These are phyloP conservation scores for Chlamydomonas asymmetrica DNA, from an alignment of 139 green algal species.

Conservation along the genomic window DNA sequence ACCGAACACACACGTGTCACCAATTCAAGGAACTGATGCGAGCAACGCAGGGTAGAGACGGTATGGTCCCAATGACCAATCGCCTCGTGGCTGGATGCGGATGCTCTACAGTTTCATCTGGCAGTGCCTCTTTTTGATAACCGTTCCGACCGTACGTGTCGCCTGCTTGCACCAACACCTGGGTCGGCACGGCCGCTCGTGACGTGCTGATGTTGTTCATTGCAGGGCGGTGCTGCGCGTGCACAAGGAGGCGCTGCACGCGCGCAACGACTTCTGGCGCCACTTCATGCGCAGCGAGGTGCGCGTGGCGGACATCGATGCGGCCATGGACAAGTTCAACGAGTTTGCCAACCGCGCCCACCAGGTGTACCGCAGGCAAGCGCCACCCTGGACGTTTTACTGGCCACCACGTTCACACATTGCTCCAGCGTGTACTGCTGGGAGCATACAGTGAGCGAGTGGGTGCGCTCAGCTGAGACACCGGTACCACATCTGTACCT, in stretches of 20 bases:
- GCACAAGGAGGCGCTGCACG: conserved; percentile 25
- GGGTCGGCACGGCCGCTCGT: no score
- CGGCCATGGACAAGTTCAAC: conserved; percentile 7
- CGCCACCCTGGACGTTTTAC: no score
- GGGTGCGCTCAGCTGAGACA: background rate
- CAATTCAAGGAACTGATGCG: no score
- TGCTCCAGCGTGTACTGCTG: background rate
- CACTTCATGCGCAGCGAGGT: conserved; percentile 10
- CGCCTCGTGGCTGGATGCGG: no score
- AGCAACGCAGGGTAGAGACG: no score
- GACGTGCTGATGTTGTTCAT: background rate
- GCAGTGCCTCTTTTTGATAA: no score
- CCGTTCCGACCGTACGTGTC: no score
- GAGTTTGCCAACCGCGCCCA: background rate
- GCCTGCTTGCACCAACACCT: no score
- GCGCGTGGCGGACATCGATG: background rate
- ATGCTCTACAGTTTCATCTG: no score
- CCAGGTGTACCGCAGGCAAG: background rate
- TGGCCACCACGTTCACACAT: background rate
- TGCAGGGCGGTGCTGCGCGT: conserved; percentile 20
- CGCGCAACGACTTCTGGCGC: conserved; percentile 28
- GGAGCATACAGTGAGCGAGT: background rate
- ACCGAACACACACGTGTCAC: no score
- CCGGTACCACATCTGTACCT: background rate
- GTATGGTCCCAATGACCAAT: no score